Base-by-base conservation (phyloP, 768 basidiomycete genomes). In the Mycena polygramma region DNA sequence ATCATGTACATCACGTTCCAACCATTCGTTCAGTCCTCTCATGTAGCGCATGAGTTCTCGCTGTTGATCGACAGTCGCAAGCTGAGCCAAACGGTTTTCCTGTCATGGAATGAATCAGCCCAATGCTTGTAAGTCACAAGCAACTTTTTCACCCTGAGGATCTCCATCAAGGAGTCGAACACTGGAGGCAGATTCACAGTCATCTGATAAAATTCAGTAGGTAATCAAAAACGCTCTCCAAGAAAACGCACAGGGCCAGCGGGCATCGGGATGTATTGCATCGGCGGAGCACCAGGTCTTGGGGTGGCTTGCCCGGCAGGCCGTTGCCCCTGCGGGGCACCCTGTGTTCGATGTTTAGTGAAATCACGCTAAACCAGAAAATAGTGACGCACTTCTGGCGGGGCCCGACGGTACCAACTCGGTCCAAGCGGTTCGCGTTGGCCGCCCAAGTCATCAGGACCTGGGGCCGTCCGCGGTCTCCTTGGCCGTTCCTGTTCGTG, bases 41-140 rank as follows among this genome's bases (percentile, higher is more conserved):
- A 96, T 91, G 73, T 96, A 95, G 61, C 91, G 83, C 88, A 93
- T 93, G 59, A 94, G 81, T 76, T 93, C 92, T 46, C 92, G 86
- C 73, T 93, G 93, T 75, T 95, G 93, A 55, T 92, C 91, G 17
- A 94, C 87, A 35, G 92, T 91, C 0, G 92, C 93, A 22, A 89
- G 79, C 77, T 93, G 92, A 0, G 92, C 92, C 7, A 88, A 79
- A 5, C 91, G 91, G 78, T 92, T 94, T 82, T 94, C 92, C 94
- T 95, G 72, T 4, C 54, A n/a, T 57, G 26, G 62, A 62, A 54
- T 53, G 13, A 58, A 61, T 73, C 69, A 58, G 72, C 19, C 62
- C 61, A 57, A 7, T n/a, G 45, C 49, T 10, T n/a, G 58, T 64
- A 46, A 22, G 70, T 17, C 41, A 13, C 43, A 51, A 15, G 43